Base-by-base conservation (phyloP, 176 grass and related monocot species). In the Puccinellia tenuiflora region DNA sequence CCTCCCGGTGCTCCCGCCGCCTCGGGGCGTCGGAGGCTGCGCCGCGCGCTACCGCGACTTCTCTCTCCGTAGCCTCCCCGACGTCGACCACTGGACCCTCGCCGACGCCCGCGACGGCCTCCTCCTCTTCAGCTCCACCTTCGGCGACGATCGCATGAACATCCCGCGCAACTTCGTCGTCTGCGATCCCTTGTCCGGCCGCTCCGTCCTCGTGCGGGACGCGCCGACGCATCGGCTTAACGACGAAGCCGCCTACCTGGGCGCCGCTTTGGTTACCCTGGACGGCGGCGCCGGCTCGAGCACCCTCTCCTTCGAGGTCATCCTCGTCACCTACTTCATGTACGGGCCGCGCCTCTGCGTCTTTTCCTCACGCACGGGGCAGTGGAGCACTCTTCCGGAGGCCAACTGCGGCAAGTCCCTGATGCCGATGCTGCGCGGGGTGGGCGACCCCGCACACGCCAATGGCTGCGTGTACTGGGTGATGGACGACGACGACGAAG, bases 111-210 rank as follows among this genome's bases (percentile, higher is more conserved):
- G 61, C 20, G 43, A 80, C 18, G 78, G 61, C 12, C 30, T 68
- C 21, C 78, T 80, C 45, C 78, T 68, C 60, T 45, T 37, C 78
- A 24, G 26, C 61, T n/a, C 62, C 45, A 52, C 24, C 39, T 79
- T 28, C 6, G 3, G n/a, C n/a, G n/a, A 12, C 18, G 40, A 68
- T 5, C 78, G 78, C 30, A 45, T 70, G 67, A 25, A 7, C 9
- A 52, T 68, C 28, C 77, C 26, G 18, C 6, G 20, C 17, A 21
- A 68, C 45, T 80, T 68, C 78, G 78, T 51, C 78, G 14, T 80
- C 62, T 80, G 62, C 62, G 30, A 80, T n/a, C 62, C 78, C 20
- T 20, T 80, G 43, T 67, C 62, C 29, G 29, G 62, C 62, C 78
- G 62, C 45, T 80, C 62, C 10, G 30, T 53, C 45, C 45, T 80